Percentiles rank a stretch among this genome's conserved stretches.
phyloP scores from a whole-genome alignment of 2,329 filamentous ascomycete genomes.

The Colletotrichum sp. region DNA sequence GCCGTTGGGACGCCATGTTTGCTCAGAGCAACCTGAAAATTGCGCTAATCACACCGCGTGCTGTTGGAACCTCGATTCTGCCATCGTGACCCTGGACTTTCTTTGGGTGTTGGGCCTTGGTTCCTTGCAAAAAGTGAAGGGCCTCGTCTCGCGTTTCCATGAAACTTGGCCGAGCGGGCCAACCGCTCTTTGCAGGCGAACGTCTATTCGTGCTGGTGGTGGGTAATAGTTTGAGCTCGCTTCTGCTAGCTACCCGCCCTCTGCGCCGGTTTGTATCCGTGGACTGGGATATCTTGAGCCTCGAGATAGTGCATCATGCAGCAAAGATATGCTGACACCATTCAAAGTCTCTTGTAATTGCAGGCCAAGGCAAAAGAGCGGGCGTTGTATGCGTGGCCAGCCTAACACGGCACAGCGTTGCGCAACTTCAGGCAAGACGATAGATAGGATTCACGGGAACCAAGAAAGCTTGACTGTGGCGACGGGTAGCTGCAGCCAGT shows the following conservation, averaged over 20 bases:
- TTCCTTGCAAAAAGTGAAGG: neutral
- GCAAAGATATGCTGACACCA: neutral
- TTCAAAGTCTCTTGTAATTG: neutral
- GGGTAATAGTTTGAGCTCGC: constrained; percentile 9
- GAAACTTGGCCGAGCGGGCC: constrained; percentile 1
- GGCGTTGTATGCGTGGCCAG: neutral
- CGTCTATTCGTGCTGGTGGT: neutral
- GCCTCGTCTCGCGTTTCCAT: constrained; percentile 1
- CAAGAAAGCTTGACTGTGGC: neutral
- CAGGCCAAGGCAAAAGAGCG: neutral
- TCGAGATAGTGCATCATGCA: neutral
- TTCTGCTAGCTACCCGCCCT: constrained; percentile 13
- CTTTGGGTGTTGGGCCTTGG: neutral
- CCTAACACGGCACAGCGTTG: neutral
- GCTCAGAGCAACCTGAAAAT: neutral
- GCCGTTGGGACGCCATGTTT: constrained; percentile 6
- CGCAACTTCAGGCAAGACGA: neutral
- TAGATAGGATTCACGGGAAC: neutral
- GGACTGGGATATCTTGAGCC: neutral
- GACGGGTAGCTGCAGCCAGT: neutral
- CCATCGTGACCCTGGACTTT: neutral
- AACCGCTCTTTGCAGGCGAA: neutral
- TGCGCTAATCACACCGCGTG: neutral
- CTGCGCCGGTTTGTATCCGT: neutral
- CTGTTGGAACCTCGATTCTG: neutral